Evolutionary conservation across 768 basidiomycete genomes (phyloP), one percentile per base, ranked within the genome.

Genomic region (Melanogaster broomeanus): DNA sequence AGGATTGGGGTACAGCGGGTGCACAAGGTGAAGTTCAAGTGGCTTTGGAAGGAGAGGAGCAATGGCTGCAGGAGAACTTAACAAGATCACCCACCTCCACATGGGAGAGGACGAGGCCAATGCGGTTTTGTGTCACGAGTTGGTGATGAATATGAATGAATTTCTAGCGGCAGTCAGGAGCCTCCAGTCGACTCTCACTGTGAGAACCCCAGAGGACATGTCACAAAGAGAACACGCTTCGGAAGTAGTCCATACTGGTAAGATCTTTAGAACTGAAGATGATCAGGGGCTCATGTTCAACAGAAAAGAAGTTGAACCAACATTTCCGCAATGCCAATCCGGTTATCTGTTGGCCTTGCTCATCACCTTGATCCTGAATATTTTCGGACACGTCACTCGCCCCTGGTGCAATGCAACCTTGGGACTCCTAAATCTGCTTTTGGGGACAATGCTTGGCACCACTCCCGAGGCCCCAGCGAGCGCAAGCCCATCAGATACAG

Each of bases 381-480:
- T 51, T 8, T 44, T 51, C 6, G 21, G 50, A n/a, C 42, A 45
- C 2, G 15, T 51, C 13, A 45, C 50, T 8, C 25, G 25, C 4
- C 50, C 50, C 34, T 43, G 43, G 42, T 51, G 42, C 35, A 43
- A 51, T 24, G 31, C 43, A 43, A 28, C 43, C 27, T 30, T 51
- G 3, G 41, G 48, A 21, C 48, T 49, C 25, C 41, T 49, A 34
- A 41, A 39, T 4, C 15, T 49, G 15, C 40, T 49, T 24, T 40
- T 42, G 2, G 31, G 40, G 10, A 22, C 48, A 2, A 41, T 30
- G 0, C 30, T 49, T 16, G 22, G 48, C 31, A 42, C n/a, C 9
- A 21, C 19, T 3, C 16, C 25, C 5, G 24, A 44, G 12, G 43
- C 22, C 15, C 19, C 43, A 28, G 28, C 28, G n/a, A 31, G 30